Evolutionary conservation across 441 rosid genomes (phyloP), one percentile per base, ranked within the genome.

Genomic region (Corymbia citriodora): DNA sequence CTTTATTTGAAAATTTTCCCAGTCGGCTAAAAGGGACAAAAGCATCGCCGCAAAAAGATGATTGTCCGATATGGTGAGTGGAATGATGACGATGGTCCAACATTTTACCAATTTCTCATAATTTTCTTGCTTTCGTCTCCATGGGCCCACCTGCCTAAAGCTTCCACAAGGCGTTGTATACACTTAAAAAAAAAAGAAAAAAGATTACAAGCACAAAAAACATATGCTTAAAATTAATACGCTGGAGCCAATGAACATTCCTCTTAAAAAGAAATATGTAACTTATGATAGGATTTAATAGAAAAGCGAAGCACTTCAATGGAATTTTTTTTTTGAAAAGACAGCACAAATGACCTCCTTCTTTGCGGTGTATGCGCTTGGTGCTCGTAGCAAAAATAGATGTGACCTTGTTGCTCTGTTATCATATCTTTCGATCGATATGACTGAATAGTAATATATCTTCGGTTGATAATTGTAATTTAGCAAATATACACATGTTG

Each of bases 1-100:
- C 0, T 0, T 59, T 25, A 10, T 25, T 4, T 59, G 0, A 59
- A 59, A 25, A 0, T 25, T 59, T 59, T 59, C 3, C 0, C 65
- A 59, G 25, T 10, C n/a, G 14, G 7, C n/a, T 59, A 25, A 25
- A 59, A 59, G 11, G 7, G 65, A 59, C 14, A 59, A 59, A 59
- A 59, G n/a, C 65, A 25, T 59, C 0, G 65, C 65, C 65, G 25
- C 3, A 1, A 0, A 59, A 59, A 25, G 65, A 59, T 59, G 65
- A 25, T 25, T 59, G 65, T 59, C 25, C 0, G 0, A 59, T 59
- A 23, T 25, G 65, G n/a, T 59, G 65, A 59, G 65, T 25, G 7
- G 65, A 59, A 59, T 9, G 10, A 9, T 59, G 65, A 59, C 12
- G 63, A 25, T 12, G 65, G 1, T 59, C n/a, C 25, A 59, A 59